Percentiles rank a stretch among this genome's conserved stretches.
Evolutionary conservation across 2,329 filamentous ascomycete genomes (phyloP).

Genomic region (Exophiala calicioides): DNA sequence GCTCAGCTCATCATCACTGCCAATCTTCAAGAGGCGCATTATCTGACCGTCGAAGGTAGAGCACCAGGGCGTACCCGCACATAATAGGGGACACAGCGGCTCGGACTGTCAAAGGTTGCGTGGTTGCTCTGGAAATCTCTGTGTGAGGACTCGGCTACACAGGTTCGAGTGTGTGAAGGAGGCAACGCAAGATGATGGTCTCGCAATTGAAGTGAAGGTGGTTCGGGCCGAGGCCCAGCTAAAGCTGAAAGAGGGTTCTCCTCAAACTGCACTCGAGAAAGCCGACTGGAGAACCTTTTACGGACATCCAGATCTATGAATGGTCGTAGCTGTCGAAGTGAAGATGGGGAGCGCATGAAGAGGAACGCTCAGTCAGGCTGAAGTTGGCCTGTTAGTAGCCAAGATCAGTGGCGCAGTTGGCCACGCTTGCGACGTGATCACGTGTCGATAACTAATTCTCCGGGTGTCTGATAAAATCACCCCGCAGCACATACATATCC

Average conservation of each 20-base stretch:
- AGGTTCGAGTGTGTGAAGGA: not conserved
- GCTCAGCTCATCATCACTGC: slow-evolving; percentile 7
- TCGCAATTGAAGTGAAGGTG: not conserved
- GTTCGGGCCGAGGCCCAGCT: not conserved
- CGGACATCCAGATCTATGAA: not conserved
- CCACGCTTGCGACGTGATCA: too few relatives aligned
- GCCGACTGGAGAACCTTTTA: not conserved
- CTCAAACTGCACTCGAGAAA: not conserved
- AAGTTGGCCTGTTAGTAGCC: too few relatives aligned
- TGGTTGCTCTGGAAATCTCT: not conserved
- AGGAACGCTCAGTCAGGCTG: not conserved
- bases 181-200: too few relatives aligned
- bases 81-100: too few relatives aligned
- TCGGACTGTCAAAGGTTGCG: not conserved
- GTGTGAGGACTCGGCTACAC: not conserved
- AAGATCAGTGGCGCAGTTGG: too few relatives aligned
- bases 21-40: slow-evolving; percentile 18
- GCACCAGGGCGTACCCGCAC: not conserved
- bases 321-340: not conserved
- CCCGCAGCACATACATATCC: too few relatives aligned
- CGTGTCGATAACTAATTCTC: too few relatives aligned
- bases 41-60: not conserved
- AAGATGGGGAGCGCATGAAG: not conserved
- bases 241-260: not conserved
- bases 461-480: too few relatives aligned